Evolutionary conservation across 2,329 filamentous ascomycete genomes (phyloP).

Genomic region (Talaromyces sp.): DNA sequence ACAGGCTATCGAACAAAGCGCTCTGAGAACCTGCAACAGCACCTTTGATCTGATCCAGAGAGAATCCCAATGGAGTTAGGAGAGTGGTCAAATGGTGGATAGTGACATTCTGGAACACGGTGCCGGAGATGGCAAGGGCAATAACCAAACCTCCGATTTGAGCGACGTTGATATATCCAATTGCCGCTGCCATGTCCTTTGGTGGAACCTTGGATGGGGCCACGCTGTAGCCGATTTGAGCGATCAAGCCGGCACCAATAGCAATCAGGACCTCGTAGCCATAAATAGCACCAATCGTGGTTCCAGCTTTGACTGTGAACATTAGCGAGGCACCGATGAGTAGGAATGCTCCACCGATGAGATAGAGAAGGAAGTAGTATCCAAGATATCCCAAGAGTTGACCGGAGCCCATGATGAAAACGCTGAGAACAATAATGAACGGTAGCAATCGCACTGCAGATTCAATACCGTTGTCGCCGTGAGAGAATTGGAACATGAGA

Average conservation of each 20-base stretch:
- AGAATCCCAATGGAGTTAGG: not conserved
- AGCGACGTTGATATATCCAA: conserved; percentile 4
- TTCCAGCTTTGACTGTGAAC: not conserved
- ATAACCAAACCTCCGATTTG: conserved; percentile 8
- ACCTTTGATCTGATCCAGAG: conserved; percentile 2
- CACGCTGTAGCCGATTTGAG: not conserved
- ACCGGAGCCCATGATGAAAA: conserved; percentile 2
- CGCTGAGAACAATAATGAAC: not conserved
- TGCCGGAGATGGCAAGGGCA: conserved; percentile 2
- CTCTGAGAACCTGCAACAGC: conserved; percentile 1
- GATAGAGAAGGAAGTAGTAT: not conserved
- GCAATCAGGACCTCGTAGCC: not conserved
- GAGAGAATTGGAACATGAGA: not conserved
- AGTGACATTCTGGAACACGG: conserved; percentile 6
- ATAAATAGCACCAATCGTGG: not conserved
- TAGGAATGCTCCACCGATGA: not conserved
- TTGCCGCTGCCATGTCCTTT: not conserved
- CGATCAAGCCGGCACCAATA: not conserved
- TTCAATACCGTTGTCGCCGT: not conserved
- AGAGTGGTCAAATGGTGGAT: not conserved
- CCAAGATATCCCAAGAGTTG: not conserved
- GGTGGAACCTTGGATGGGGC: not conserved
- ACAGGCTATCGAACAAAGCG: not conserved
- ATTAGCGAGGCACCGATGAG: not conserved
- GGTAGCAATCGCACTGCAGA: not conserved